Evolutionary conservation across 2,329 filamentous ascomycete species (phyloP).

Genomic region (Claviceps sp.): DNA sequence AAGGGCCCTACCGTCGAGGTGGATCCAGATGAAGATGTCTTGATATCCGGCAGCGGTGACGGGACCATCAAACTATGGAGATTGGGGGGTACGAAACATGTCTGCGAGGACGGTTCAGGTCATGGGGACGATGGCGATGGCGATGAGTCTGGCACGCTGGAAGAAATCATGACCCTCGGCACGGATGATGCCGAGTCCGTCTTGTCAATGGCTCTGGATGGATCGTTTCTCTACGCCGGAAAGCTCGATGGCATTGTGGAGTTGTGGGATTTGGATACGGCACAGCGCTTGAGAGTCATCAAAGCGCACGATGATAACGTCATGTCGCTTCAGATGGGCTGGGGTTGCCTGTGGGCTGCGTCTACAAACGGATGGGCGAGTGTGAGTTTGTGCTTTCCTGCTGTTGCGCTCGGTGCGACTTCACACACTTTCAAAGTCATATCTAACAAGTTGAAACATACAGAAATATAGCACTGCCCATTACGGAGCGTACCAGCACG

Average conservation of each 20-base stretch:
- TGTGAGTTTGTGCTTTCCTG: conserved; percentile 35
- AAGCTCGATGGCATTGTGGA: conserved; percentile 80
- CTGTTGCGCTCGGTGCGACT: neutral
- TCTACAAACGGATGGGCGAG: conserved; percentile 80
- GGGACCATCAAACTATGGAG: conserved; percentile 93
- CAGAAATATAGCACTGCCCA: conserved; percentile 56
- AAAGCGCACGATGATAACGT: conserved; percentile 71
- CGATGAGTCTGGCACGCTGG: conserved; percentile 38
- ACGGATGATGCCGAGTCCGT: conserved; percentile 49
- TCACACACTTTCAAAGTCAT: neutral
- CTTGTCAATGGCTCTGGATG: conserved; percentile 73
- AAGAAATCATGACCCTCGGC: conserved; percentile 54
- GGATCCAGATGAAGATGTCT: conserved; percentile 60
- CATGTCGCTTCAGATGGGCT: conserved; percentile 73
- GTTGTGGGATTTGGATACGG: conserved; percentile 92
- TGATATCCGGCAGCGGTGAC: conserved; percentile 86
- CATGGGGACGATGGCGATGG: conserved; percentile 22
- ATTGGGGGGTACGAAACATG: conserved; percentile 26
- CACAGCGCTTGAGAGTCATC: conserved; percentile 77
- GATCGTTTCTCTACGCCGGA: conserved; percentile 84
- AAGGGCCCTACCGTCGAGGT: conserved; percentile 54
- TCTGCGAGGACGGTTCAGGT: conserved; percentile 13
- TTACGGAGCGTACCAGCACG: conserved; percentile 41
- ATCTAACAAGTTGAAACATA: neutral
- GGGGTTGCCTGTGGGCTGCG: conserved; percentile 74